Evolutionary conservation across 306 rosid genomes (phyloP), one percentile per base, ranked within the genome.

Genomic region (Spatholobus suberectus): DNA sequence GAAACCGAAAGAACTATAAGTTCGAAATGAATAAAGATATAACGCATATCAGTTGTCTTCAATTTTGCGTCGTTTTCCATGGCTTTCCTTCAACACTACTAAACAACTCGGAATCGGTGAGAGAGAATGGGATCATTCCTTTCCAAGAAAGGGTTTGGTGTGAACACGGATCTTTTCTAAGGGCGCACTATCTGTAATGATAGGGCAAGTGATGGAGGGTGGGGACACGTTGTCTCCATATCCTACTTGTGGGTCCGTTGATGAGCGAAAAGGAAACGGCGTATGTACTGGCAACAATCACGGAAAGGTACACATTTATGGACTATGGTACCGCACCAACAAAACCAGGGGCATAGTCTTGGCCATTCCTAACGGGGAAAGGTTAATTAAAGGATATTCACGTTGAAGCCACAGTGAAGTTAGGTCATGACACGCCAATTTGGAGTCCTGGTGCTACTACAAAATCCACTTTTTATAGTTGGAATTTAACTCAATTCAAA

Each of bases 271-370:
- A 44, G 5, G 37, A 58, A 71, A 76, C 58, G 58, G 73, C 3
- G 29, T 1, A 6, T 81, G 89, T 82, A 86, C 88, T 62, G 38
- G 65, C 86, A 85, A 59, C 55, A 84, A 79, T 88, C 89, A 86
- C 89, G 88, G 90, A 87, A 80, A 41, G 76, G 88, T 92, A 88
- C 90, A 74, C 34, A 67, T 29, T 80, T 54, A 62, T 13, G 29
- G 11, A 80, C 81, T 49, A 66, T 8, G 61, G 84, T 85, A 61
- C 87, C 35, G 61, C 66, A 62, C 52, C 49, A 77, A 79, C 68
- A 57, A 59, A 18, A 69, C 18, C 38, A 47, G 20, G 54, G 59
- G 46, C 49, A 14, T 13, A 7, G n/a, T 29, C 49, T 18, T 70
- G 70, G 11, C 63, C 23, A 55, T 75, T 52, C 29, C 66, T 20